Base-by-base conservation (phyloP, 1,284 basidiomycete species). In the Microbotryum scabiosae region DNA sequence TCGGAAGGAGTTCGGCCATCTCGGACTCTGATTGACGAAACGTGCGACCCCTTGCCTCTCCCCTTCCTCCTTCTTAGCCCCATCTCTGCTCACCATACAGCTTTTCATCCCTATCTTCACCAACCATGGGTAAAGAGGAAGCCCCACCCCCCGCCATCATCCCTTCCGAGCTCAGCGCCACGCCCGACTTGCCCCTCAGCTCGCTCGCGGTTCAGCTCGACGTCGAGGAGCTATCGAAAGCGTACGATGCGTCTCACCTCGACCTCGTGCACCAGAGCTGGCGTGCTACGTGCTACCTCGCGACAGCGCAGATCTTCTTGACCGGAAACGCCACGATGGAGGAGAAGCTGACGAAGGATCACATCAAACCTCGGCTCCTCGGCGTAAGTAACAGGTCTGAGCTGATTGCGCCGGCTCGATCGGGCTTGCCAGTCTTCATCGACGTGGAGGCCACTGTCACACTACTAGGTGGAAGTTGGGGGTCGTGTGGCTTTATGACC, bases 301-400 rank as follows among this genome's bases (percentile, higher is more conserved):
- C 62, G 0, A 54, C 57, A 6, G 55, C 55, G 10, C 55, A 55
- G 54, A 90, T 89, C 70, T 92, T 89, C 76, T 77, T 92, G 56
- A 83, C 82, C 66, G 77, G 81, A 67, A 87, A 90, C 68, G 81
- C 84, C n/a, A 78, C 88, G 3, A 23, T 69, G n/a, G 45, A 57
- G 25, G 43, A 68, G 47, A 65, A 70, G 36, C 66, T 73, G 50
- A 61, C 58, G 18, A 64, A 64, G 52, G 63, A 72, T n/a, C 60
- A 67, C 58, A 55, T 71, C 61, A 71, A 71, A 57, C 68, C 66
- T 56, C 65, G 62, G 16, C 36, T 55, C 52, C 44, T 25, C 48
- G 36, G 47, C 49, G 48, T 49, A 5, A 60, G 14, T 50, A 56
- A 30, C 30, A 30, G 10, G 30, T 2, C 8, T 1, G 30, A 41